These are phyloP conservation scores for Ilyonectria destructans DNA, from an alignment of 2,329 filamentous ascomycete species.

Conservation along the genomic window DNA sequence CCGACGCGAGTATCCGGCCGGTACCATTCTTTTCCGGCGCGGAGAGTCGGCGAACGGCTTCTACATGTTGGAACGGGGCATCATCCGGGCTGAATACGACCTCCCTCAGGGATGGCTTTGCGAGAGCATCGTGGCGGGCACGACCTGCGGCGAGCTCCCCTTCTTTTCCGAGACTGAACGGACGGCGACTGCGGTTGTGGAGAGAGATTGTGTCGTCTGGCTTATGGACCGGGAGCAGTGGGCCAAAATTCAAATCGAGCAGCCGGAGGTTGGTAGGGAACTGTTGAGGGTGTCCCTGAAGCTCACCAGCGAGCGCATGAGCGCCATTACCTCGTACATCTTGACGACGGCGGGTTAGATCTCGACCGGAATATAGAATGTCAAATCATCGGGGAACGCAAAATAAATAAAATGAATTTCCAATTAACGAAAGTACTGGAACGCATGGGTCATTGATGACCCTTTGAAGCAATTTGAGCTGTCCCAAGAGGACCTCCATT, in stretches of 20 bases:
- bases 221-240: constrained; percentile 81
- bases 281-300: too few species aligned
- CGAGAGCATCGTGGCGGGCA: too few species aligned
- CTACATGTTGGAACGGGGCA: constrained; percentile 91
- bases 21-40: constrained; percentile 82
- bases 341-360: constrained; percentile 64
- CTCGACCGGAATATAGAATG: constrained; percentile 12
- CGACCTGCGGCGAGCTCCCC: too few species aligned
- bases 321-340: constrained; percentile 67
- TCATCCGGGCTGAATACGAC: constrained; percentile 91
- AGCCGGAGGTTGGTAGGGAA: too few species aligned
- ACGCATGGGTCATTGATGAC: background rate
- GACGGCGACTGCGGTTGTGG: too few species aligned
- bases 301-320: too few species aligned
- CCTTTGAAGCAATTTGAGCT: background rate
- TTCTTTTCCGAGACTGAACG: too few species aligned
- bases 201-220: constrained; percentile 89
- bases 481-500: background rate
- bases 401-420: background rate
- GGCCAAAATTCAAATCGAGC: too few species aligned
- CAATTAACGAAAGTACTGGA: background rate
- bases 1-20: constrained; percentile 77
- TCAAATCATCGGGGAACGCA: background rate
- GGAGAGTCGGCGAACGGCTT: constrained; percentile 87
- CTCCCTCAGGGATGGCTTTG: too few species aligned